phyloP scores from a whole-genome alignment of 2,329 filamentous ascomycete genomes.

The Aspergillus fumigatus region DNA sequence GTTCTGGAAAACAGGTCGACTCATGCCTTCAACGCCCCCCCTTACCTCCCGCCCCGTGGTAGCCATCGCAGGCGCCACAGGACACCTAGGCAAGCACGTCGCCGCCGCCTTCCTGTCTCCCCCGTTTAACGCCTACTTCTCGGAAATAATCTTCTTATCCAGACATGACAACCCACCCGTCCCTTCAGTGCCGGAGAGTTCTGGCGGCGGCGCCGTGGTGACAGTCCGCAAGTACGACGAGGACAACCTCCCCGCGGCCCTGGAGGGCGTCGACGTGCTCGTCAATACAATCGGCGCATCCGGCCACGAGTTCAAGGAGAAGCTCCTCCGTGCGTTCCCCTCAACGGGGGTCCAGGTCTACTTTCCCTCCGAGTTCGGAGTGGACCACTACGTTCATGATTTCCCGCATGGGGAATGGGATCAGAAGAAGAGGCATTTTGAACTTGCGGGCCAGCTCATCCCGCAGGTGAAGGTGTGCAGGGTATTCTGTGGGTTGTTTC shows the following conservation, averaged over 20 bases:
- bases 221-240: slow-evolving; percentile 17
- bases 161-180: slow-evolving; percentile 5
- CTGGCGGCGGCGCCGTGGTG: slow-evolving; percentile 8
- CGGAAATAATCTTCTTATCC: slow-evolving; percentile 22
- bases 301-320: slow-evolving; percentile 28
- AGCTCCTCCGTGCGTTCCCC: slow-evolving; percentile 20
- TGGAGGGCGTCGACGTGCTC: slow-evolving; percentile 29
- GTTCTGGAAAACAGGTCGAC: background rate
- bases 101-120: slow-evolving; percentile 19
- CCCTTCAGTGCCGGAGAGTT: background rate
- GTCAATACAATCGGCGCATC: slow-evolving; percentile 26
- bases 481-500: slow-evolving; percentile 30
- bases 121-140: slow-evolving; percentile 15
- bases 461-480: slow-evolving; percentile 23
- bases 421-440: slow-evolving; percentile 27
- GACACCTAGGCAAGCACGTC: slow-evolving; percentile 21
- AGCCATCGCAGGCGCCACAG: slow-evolving; percentile 26
- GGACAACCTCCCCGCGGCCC: slow-evolving; percentile 17
- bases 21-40: background rate
- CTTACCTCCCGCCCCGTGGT: slow-evolving; percentile 8
- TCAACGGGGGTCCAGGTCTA: slow-evolving; percentile 27
- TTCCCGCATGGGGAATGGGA: slow-evolving; percentile 34
- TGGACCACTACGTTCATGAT: slow-evolving; percentile 35
- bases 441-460: slow-evolving; percentile 13
- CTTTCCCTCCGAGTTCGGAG: slow-evolving; percentile 36